These are phyloP conservation scores for Claviceps monticola DNA, from an alignment of 2,329 filamentous ascomycete species.

Conservation along the genomic window DNA sequence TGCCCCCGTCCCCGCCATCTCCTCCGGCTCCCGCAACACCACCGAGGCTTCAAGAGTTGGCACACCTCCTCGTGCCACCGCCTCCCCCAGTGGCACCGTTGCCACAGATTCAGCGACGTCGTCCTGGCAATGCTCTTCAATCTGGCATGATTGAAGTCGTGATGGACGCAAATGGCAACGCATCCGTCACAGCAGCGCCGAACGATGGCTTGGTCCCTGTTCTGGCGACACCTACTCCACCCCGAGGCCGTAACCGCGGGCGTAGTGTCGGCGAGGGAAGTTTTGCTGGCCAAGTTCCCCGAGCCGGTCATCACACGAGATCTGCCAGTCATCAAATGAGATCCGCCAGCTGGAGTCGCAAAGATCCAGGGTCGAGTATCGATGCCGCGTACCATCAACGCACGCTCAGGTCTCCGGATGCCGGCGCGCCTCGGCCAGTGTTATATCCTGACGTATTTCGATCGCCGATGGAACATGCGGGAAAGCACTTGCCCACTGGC, in stretches of 20 bases:
- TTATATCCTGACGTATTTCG: conserved; percentile 24
- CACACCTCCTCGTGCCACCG: conserved; percentile 46
- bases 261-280: conserved; percentile 40
- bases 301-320: conserved; percentile 45
- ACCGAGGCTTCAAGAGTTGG: conserved; percentile 46
- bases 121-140: conserved; percentile 30
- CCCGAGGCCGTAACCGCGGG: conserved; percentile 38
- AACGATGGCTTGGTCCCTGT: conserved; percentile 31
- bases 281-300: conserved; percentile 39
- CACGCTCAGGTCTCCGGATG: conserved; percentile 17
- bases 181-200: conserved; percentile 18
- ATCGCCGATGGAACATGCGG: conserved; percentile 18
- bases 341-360: conserved; percentile 42
- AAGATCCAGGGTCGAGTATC: conserved; percentile 19
- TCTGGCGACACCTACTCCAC: conserved; percentile 30
- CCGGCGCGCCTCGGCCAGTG: conserved; percentile 18
- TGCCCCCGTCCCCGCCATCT: conserved; percentile 36
- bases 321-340: conserved; percentile 47
- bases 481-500: conserved; percentile 33
- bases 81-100: conserved; percentile 48
- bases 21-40: conserved; percentile 32
- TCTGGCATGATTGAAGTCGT: conserved; percentile 52
- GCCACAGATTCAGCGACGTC: conserved; percentile 27
- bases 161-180: conserved; percentile 43
- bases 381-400: conserved; percentile 17